These are phyloP conservation scores for Acacia crassicarpa DNA, from an alignment of 306 rosid genomes.

Conservation along the genomic window DNA sequence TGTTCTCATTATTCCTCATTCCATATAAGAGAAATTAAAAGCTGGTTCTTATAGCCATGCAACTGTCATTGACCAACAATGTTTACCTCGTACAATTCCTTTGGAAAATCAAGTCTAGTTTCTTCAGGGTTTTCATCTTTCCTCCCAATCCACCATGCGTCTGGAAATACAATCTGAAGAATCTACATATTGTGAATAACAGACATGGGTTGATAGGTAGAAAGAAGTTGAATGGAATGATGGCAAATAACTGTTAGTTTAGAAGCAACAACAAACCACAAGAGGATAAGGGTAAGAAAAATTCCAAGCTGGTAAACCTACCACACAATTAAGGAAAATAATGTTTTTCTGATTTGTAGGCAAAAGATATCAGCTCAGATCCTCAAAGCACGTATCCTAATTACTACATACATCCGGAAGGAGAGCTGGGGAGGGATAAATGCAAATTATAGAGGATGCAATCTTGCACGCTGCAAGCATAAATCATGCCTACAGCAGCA, in stretches of 20 bases:
- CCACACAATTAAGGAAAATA: not conserved
- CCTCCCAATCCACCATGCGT: constrained; percentile 95
- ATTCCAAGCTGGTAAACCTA: not conserved
- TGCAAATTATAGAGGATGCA: not conserved
- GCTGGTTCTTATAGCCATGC: not conserved
- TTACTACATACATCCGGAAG: not conserved
- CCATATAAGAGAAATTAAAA: not conserved
- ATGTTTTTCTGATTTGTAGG: not conserved
- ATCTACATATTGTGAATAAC: constrained; percentile 23
- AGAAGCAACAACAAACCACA: not conserved
- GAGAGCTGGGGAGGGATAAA: not conserved
- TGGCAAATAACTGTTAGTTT: not conserved
- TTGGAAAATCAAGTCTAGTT: constrained; percentile 72
- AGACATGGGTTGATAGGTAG: not conserved
- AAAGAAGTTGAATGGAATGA: not conserved
- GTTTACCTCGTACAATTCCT: constrained; percentile 56
- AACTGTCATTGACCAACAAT: not conserved
- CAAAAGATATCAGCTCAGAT: not conserved
- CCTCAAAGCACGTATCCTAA: not conserved
- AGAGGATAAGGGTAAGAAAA: not conserved
- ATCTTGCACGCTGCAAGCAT: not conserved
- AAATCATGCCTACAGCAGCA: not conserved
- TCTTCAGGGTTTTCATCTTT: constrained; percentile 83
- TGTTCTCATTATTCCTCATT: not conserved
- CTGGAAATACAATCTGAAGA: constrained; percentile 79